phyloP scores from a whole-genome alignment of 2,329 filamentous ascomycete species.

The Exophiala dermatitidis region DNA sequence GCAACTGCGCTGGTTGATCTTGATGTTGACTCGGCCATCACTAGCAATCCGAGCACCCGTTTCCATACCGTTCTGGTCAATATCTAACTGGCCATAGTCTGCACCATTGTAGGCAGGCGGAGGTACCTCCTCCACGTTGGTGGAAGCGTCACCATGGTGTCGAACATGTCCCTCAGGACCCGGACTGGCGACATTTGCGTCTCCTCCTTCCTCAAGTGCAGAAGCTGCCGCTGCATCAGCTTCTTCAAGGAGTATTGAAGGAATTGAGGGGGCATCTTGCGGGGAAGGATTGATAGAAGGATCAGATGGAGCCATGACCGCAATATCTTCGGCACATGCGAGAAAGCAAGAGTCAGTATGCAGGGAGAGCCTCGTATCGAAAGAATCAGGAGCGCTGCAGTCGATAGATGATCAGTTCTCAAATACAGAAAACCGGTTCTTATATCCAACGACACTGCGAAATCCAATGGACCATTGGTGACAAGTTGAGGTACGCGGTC shows the following conservation, averaged over 20 bases:
- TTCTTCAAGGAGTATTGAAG: conserved; percentile 9
- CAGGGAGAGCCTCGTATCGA: background rate
- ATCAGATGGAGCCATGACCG: conserved; percentile 13
- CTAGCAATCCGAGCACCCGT: conserved; percentile 59
- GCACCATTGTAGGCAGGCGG: conserved; percentile 26
- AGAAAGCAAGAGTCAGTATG: background rate
- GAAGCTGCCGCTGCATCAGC: conserved; percentile 14
- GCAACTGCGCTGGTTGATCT: conserved; percentile 63
- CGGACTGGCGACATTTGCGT: background rate
- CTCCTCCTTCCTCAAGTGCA: conserved; percentile 12
- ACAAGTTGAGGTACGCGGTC: too few relatives aligned
- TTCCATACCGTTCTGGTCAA: conserved; percentile 57
- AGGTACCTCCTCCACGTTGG: conserved; percentile 25
- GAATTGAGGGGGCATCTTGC: conserved; percentile 4
- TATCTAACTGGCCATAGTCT: conserved; percentile 54
- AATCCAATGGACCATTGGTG: too few relatives aligned
- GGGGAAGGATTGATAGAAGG: conserved; percentile 1
- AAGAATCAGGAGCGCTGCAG: background rate
- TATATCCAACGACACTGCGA: too few relatives aligned
- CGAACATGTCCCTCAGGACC: conserved; percentile 13
- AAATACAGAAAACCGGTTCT: too few relatives aligned
- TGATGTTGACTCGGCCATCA: conserved; percentile 72
- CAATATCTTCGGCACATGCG: conserved; percentile 2
- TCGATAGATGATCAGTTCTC: background rate
- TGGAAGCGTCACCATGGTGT: conserved; percentile 17